Evolutionary conservation across 352 stramenopile genomes (phyloP).

Genomic region (Phytophthora lateralis): DNA sequence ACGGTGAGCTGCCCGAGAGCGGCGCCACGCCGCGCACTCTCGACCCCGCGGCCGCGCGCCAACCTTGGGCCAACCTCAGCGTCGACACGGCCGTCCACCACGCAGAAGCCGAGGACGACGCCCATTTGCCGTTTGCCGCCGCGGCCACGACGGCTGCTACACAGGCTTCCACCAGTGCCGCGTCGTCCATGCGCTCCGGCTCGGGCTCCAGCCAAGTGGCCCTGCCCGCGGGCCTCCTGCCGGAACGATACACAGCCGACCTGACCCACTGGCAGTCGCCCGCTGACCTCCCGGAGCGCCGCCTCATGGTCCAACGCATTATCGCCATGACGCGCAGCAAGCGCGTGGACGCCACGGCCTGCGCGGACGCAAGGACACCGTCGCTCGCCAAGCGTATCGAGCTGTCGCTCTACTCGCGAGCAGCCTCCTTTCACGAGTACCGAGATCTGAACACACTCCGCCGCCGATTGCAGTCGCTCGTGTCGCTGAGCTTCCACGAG

Average conservation of each 20-base stretch:
- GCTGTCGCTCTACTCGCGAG: slow-evolving; percentile 83
- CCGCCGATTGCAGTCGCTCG: slow-evolving; percentile 79
- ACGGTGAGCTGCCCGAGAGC: slow-evolving; percentile 24
- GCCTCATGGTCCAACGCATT: slow-evolving; percentile 88
- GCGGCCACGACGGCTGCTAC: not conserved
- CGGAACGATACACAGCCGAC: slow-evolving; percentile 79
- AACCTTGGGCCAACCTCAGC: slow-evolving; percentile 77
- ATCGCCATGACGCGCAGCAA: slow-evolving; percentile 87
- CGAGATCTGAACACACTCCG: slow-evolving; percentile 85
- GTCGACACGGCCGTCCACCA: slow-evolving; percentile 52
- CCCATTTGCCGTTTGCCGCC: slow-evolving; percentile 8
- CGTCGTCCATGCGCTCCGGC: slow-evolving; percentile 58
- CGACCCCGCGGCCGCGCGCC: slow-evolving; percentile 46
- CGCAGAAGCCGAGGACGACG: slow-evolving; percentile 15
- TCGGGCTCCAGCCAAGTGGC: slow-evolving; percentile 41
- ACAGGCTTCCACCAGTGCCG: slow-evolving; percentile 27
- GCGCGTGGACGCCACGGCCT: slow-evolving; percentile 34
- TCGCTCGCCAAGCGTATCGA: slow-evolving; percentile 88
- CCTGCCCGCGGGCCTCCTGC: slow-evolving; percentile 60
- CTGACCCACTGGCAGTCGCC: slow-evolving; percentile 87
- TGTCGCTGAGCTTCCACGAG: slow-evolving; percentile 89
- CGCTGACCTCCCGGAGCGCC: slow-evolving; percentile 73
- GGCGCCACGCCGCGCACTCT: slow-evolving; percentile 62
- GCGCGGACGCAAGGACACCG: slow-evolving; percentile 65
- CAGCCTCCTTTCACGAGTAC: slow-evolving; percentile 86